Evolutionary conservation across 192 early-diverging fungal species (phyloP), one percentile per base, ranked within the genome.

Genomic region (Entomortierella lignicola): DNA sequence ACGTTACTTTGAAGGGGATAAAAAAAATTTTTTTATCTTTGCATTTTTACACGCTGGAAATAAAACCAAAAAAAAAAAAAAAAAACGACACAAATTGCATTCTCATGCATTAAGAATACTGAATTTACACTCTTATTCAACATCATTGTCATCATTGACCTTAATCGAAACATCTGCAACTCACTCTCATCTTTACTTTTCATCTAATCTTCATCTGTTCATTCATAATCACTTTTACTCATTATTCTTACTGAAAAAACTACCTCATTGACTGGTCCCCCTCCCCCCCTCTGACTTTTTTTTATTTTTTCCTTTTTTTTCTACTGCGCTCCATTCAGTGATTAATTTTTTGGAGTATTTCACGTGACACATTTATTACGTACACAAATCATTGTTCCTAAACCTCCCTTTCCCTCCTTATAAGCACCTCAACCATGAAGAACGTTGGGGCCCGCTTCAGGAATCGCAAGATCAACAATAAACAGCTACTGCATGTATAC

Each of bases 381-480:
- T 39, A 69, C 56, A 30, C 15, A 60, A 18, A 31, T 54, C 52
- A 21, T 26, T 23, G 7, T 17, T 8, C 4, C 55, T 6, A 30
- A 57, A 30, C 20, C 20, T 29, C 39, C 55, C 43, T 2, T 58
- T 20, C 39, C 17, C 30, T 25, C 17, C 57, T 12, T 43, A 15
- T 21, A 13, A 15, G 0, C 15, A 23, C 8, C 37, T 32, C 34
- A 12, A 53, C 55, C 48, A 79, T 79, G 75, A 79, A 79, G 75
- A 79, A 79, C 63, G 66, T 69, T 10, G 75, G 75, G 18, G 75
- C 84, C 32, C 82, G 86, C 53, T 94, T 95, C 82, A 88, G 94
- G 39, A 86, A 90, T 72, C 87, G 95, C 63, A 98, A 97, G 85
- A 91, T 99, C 81, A 95, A 96, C 83, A 83, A 87, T 62, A 94